Evolutionary conservation across 352 stramenopile species (phyloP).

Genomic region (Phytophthora ohioensis): DNA sequence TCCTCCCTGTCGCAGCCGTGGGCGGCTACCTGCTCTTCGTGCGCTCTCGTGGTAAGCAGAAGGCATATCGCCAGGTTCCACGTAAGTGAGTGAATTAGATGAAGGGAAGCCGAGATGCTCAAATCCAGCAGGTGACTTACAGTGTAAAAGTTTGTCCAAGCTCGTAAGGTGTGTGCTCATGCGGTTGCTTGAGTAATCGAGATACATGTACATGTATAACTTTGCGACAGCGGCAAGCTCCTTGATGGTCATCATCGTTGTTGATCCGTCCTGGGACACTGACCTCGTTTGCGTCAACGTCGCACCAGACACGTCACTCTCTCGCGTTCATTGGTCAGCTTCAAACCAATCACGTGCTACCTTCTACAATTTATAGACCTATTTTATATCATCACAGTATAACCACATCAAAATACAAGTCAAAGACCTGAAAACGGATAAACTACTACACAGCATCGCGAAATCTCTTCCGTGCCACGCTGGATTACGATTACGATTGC

Average conservation of each 20-base stretch:
- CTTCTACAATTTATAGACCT: background rate
- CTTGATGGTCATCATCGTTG: background rate
- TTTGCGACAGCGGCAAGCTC: background rate
- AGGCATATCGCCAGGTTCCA: constrained; percentile 44
- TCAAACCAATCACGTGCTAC: constrained; percentile 7
- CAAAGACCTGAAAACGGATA: background rate
- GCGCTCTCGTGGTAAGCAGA: constrained; percentile 54
- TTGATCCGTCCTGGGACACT: constrained; percentile 19
- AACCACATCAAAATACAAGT: background rate
- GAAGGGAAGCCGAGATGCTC: constrained; percentile 2
- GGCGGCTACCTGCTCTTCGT: constrained; percentile 76
- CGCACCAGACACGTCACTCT: constrained; percentile 27
- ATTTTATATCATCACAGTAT: background rate
- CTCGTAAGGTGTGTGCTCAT: no score
- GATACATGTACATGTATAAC: no score
- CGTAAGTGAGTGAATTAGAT: constrained; percentile 41
- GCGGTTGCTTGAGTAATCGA: no score
- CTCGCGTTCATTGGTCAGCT: constrained; percentile 12
- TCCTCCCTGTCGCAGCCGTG: constrained; percentile 71
- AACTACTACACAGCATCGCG: background rate
- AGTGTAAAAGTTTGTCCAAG: no score
- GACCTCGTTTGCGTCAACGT: constrained; percentile 35
- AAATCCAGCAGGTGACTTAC: no score
- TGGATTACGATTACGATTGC: constrained; percentile 29
- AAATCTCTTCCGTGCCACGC: constrained; percentile 15